Base-by-base conservation (phyloP, 176 grass and related monocot species). In the Cocos nucifera region DNA sequence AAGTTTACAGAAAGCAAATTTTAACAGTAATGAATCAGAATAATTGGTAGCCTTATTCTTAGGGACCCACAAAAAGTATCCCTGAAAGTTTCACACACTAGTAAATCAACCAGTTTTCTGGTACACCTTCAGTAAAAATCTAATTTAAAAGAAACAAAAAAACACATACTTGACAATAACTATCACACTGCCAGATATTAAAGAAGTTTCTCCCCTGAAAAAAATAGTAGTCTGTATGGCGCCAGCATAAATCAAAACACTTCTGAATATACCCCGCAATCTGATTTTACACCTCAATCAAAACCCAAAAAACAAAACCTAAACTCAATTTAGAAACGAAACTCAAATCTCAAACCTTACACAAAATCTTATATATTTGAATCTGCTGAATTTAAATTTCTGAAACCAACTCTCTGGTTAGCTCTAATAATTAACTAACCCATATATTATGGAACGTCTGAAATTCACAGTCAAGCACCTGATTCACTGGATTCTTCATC, bases 261-360 rank as follows among this genome's bases (percentile, higher is more conserved):
- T 86, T 80, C 73, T 69, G 78, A 72, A 79, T 79, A 79, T 85
- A 85, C 82, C 73, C 79, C 73, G 73, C 83, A 86, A 91, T 83
- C 76, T 75, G 75, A 86, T 75, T 77, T 80, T 73, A 91, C 79
- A 80, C 83, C 83, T 80, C 79, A 91, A 71, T 75, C 73, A 85
- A 76, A 70, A 35, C 68, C 54, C 23, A 49, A 51, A 61, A 80
- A 78, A 70, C 61, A 74, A 71, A 80, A 83, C 64, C 69, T 86
- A 79, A 73, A 79, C 77, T 78, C 28, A 19, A 48, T 82, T 74
- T 78, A 69, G 68, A 80, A 80, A 81, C 5, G 62, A 81, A 80
- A 80, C 70, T 81, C 68, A 78, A 91, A 80, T 83, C 73, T 52
- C 87, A 90, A 90, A 76, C 67, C 78, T 73, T 86, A 80, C 79